Evolutionary conservation across 2,329 filamentous ascomycete genomes (phyloP).

Genomic region (Penicillium sp.): DNA sequence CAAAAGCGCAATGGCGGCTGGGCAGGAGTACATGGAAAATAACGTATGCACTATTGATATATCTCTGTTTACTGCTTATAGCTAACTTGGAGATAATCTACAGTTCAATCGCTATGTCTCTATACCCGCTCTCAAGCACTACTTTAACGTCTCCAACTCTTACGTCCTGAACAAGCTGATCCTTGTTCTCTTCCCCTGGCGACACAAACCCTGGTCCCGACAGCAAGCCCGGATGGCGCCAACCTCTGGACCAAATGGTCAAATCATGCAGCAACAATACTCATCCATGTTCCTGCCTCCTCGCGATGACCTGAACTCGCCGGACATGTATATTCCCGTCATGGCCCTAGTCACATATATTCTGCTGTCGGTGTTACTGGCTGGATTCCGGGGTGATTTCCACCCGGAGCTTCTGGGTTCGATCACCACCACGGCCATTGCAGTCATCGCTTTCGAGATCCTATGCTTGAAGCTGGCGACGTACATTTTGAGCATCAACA

Average conservation of each 20-base stretch:
- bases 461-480: constrained; percentile 82
- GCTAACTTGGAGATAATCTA: neutral
- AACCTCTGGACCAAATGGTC: constrained; percentile 46
- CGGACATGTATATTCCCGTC: constrained; percentile 98
- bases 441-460: constrained; percentile 79
- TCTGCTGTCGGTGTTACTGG: constrained; percentile 79
- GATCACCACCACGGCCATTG: constrained; percentile 74
- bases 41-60: constrained; percentile 55
- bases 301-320: constrained; percentile 90
- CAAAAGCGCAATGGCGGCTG: constrained; percentile 80
- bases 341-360: constrained; percentile 99
- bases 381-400: constrained; percentile 81
- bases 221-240: constrained; percentile 56
- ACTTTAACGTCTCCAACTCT: constrained; percentile 97
- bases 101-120: constrained; percentile 78
- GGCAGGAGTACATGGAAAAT: constrained; percentile 88
- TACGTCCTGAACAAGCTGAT: constrained; percentile 91
- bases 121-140: constrained; percentile 87
- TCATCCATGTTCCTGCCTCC: constrained; percentile 67
- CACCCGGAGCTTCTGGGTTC: constrained; percentile 86
- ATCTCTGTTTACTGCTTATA: neutral
- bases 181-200: constrained; percentile 92
- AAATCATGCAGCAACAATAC: constrained; percentile 51
- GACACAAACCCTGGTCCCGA: constrained; percentile 93
- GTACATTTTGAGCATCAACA: constrained; percentile 87